Evolutionary conservation across 208 protist species (phyloP), one percentile per base, ranked within the genome.

Genomic region (Leishmania amazonensis): DNA sequence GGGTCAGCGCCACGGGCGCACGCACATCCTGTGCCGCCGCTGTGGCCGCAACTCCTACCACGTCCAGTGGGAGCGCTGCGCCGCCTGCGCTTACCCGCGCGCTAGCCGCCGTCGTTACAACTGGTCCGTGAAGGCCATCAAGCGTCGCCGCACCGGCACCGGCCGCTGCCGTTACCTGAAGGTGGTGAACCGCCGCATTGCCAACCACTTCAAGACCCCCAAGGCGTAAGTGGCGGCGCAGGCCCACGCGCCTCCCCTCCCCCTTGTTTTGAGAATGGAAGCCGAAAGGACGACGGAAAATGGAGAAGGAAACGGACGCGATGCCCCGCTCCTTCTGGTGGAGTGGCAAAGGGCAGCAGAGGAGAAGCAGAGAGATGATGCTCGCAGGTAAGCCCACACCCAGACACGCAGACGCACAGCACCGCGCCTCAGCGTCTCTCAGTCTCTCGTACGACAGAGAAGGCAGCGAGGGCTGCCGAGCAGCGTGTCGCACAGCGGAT

Each of bases 151-250:
- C 73, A 99, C 98, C 65, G 99, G 99, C 85, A 99, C 99, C 79
- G 99, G 99, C 80, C 97, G 99, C 93, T 99, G 98, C 90, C 90
- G 97, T 85, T 97, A 99, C 94, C 88, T 99, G 49, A 99, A 99
- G 93, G 81, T 89, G 64, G 95, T 99, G 60, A 95, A 98, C 90
- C 97, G 98, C 88, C 94, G 95, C 80, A 99, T 99, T 93, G 98
- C 96, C 83, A 99, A 99, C 93, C 97, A 99, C 89, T 99, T 99
- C 98, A 95, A 96, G 90, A 96, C 95, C 75, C 87, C 90, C 81
- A 96, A 96, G 93, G 91, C 88, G 72, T 96, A 89, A 87, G 72
- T 68, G 9, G 93, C 78, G 38, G 7, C 17, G 31, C 75, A 65
- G 60, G 51, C 19, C 35, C n/a, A 42, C 49, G 72, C 35, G 3